Conservation (phyloP, 768 basidiomycete genomes). For the Ephemerocybe angulata region DNA sequence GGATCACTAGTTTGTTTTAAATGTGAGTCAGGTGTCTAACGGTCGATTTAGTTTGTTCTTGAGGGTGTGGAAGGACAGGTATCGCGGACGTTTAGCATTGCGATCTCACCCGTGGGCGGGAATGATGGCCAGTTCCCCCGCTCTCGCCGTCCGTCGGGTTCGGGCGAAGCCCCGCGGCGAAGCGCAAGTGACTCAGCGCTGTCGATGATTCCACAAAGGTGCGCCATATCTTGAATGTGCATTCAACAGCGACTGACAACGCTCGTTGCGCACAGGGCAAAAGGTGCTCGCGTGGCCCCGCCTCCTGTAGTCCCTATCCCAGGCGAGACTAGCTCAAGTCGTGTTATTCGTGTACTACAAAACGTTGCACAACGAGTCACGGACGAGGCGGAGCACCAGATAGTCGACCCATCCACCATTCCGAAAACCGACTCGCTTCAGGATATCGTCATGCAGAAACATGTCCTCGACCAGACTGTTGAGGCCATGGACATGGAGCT, state of each 20-base stretch:
- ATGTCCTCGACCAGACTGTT: conserved; percentile 67
- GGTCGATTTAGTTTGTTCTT: conserved; percentile 48
- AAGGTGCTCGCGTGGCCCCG: background rate
- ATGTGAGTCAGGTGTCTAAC: background rate
- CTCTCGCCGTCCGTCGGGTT: conserved; percentile 41
- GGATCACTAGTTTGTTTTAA: conserved; percentile 18
- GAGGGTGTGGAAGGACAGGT: conserved; percentile 74
- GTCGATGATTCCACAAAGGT: conserved; percentile 41
- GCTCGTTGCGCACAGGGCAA: too few species aligned
- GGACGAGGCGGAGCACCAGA: conserved; percentile 66
- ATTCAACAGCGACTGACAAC: too few species aligned
- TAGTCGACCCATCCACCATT: conserved; percentile 43
- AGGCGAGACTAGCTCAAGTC: conserved; percentile 48
- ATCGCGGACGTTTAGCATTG: conserved; percentile 62
- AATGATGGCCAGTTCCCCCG: conserved; percentile 40
- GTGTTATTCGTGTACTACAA: conserved; percentile 75
- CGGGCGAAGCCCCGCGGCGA: conserved; percentile 39
- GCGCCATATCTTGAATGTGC: conserved; percentile 7
- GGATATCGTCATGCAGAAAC: conserved; percentile 76
- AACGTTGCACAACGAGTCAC: conserved; percentile 75
- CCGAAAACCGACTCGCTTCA: conserved; percentile 51
- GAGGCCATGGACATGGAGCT: conserved; percentile 73
- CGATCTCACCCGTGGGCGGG: conserved; percentile 60
- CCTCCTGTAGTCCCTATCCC: conserved; percentile 9
- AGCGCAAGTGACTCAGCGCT: conserved; percentile 48